Evolutionary conservation across 176 grass and related monocot genomes (phyloP).

Genomic region (Zea mays): Zm-B73-REFERENCE-NAM-5.0 NC_050096.1:254834501-254835000

Average conservation of each 20-base stretch:
- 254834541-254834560: background rate
- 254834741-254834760: background rate
- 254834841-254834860: too few relatives aligned
- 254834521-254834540: background rate
- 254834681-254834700: background rate
- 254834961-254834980: too few relatives aligned
- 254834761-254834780: background rate
- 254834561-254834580: background rate
- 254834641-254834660: background rate
- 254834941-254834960: too few relatives aligned
- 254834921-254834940: too few relatives aligned
- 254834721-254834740: constrained; percentile 7
- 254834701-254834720: constrained; percentile 25
- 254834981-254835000: too few relatives aligned
- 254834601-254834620: constrained; percentile 11
- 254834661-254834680: background rate
- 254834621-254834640: background rate
- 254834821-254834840: too few relatives aligned
- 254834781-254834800: too few relatives aligned
- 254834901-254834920: too few relatives aligned
- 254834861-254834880: too few relatives aligned
- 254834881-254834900: too few relatives aligned
- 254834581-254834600: background rate
- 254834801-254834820: too few relatives aligned
- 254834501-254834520: background rate